A percentile compares a stretch with the other conserved stretches of the same genome.
These are phyloP conservation scores for Suillus sp. DNA, from an alignment of 768 basidiomycete genomes.

Conservation along the genomic window DNA sequence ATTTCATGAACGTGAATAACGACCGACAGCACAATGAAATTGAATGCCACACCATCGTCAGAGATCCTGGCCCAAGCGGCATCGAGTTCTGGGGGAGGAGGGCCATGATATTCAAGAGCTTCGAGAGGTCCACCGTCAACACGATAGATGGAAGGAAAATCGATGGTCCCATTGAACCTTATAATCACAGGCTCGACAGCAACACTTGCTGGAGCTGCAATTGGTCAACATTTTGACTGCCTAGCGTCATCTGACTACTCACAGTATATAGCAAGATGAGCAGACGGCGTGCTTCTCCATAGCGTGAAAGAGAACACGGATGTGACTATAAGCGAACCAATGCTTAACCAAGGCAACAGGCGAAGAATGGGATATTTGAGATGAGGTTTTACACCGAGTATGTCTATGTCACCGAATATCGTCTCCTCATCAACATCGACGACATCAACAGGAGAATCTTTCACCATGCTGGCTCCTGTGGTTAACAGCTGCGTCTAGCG, in stretches of 20 bases:
- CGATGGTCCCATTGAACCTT: constrained; percentile 13
- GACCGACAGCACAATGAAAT: background rate
- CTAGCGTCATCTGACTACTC: background rate
- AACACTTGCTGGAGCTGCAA: constrained; percentile 15
- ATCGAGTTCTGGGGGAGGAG: background rate
- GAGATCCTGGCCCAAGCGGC: background rate
- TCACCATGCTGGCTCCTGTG: background rate
- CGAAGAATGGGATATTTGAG: background rate
- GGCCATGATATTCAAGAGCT: background rate
- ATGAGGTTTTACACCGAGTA: background rate
- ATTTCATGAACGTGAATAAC: background rate
- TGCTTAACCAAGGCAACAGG: constrained; percentile 12
- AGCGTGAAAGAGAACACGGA: constrained; percentile 9
- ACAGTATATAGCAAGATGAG: constrained; percentile 2
- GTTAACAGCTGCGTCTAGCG: background rate
- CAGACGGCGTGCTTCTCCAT: constrained; percentile 5
- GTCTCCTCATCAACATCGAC: background rate
- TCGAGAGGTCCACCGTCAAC: background rate
- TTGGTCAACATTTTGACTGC: background rate
- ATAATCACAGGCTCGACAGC: constrained; percentile 13
- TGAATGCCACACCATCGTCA: constrained; percentile 10
- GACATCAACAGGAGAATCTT: background rate
- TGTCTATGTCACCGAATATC: background rate
- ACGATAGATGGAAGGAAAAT: constrained; percentile 12
- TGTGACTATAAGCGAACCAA: constrained; percentile 2